Base-by-base conservation (phyloP, 495 filamentous ascomycete genomes). In the Tirmania nivea region DNA sequence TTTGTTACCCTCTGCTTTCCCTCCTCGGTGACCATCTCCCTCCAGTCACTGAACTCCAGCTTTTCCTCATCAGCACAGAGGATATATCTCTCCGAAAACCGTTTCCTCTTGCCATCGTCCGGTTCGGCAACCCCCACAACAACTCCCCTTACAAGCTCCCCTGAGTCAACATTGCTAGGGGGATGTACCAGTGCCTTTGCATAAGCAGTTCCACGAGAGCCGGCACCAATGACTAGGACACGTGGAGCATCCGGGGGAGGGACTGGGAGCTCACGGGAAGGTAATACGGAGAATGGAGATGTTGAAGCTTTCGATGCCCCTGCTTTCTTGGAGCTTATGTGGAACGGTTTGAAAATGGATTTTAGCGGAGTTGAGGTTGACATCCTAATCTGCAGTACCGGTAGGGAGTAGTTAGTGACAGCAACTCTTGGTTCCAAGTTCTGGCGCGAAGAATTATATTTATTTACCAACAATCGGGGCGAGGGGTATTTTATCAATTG, bases 151-250 rank as follows among this genome's bases (percentile, higher is more conserved):
- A 73, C 78, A 8, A 74, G 71, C 39, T 14, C 39, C 39, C 39
- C 3, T 6, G 73, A 69, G 17, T 66, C 66, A 2, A 50, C n/a
- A 2, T 21, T 21, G 11, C 2, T 12, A 12, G 48, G 16, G 11
- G 48, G 48, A 25, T 50, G 51, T 48, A 53, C 45, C 31, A 84
- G 78, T 48, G 82, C 80, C 45, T 70, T 66, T 10, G 81, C 82
- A 63, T 93, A 94, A 16, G 81, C 73, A 52, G 74, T 73, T 47
- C 89, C 88, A 6, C 88, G 78, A 16, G 83, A 86, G 19, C 90
- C 89, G 10, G 85, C 90, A 48, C 89, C 89, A 56, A 95, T 83
- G 57, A 96, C 72, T 49, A 94, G 72, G 60, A 92, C 72, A 17
- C 75, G 73, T 7, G 77, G 76, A 19, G 39, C 3, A 45, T 45